Base-by-base conservation (phyloP, 768 basidiomycete genomes). In the Tricholomella constricta region DNA sequence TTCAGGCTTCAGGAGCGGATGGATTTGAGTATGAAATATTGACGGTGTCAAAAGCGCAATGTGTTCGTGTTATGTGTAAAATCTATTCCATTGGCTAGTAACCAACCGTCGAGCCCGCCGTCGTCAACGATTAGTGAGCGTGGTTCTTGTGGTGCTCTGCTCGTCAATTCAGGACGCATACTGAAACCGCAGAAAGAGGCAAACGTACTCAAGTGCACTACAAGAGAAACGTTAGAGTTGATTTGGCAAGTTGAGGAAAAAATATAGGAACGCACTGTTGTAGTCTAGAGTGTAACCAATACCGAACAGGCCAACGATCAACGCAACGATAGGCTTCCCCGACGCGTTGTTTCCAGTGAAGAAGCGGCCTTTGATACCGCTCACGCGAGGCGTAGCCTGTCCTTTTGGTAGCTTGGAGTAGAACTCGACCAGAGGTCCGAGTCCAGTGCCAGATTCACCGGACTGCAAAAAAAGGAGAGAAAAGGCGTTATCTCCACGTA, bases 361-460 rank as follows among this genome's bases (percentile, higher is more conserved):
- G 74, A 78, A 91, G 40, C 86, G 78, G n/a, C 72, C 89, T 71
- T 90, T 89, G 64, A 96, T 76, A 19, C 93, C 91, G 49, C 73
- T 73, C 48, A 79, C 75, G 17, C 84, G 74, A 34, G 78, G 67
- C 15, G 90, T 77, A 31, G 85, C 82, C 35, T 83, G 76, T 41
- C 95, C 95, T 71, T 98, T 98, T 59, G 94, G 96, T 45, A 98
- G 83, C 73, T 93, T 95, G 55, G 91, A 94, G 79, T 98, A 98
- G 75, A 97, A 98, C 61, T 92, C 85, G 58, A 97, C 93, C 66
- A 98, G 88, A 27, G 86, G 85, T 52, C 81, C 77, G 48, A 96
- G 88, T 57, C 90, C 85, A 38, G 83, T 84, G 38, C 92, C 91
- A 48, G 89, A 83, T 50, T 87, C 89, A 47, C 90, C 84, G 49